Conservation (phyloP, 306 rosid genomes). For the Alnus glutinosa region DNA sequence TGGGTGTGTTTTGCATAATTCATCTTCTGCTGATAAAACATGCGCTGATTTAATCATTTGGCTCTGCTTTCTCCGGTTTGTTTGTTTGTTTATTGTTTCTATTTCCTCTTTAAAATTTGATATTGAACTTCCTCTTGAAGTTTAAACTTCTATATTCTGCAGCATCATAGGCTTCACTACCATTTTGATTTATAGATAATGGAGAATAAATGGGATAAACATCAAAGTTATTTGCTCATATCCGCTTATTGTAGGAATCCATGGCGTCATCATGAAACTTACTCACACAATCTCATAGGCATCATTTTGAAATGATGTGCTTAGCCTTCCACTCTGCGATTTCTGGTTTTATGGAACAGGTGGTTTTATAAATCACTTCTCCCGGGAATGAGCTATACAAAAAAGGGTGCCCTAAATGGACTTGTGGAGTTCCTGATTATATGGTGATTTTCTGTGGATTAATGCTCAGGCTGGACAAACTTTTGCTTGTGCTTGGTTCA, state of each 20-base stretch:
- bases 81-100: background rate
- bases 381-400: background rate
- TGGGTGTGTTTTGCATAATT: background rate
- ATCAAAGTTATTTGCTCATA: background rate
- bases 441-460: background rate
- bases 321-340: background rate
- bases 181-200: background rate
- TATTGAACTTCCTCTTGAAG: background rate
- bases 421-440: background rate
- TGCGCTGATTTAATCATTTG: background rate
- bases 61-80: background rate
- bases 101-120: background rate
- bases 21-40: background rate
- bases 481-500: background rate
- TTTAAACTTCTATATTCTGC: background rate
- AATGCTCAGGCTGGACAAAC: background rate
- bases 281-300: background rate
- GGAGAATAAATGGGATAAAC: background rate
- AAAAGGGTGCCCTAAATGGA: background rate
- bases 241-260: background rate
- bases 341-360: background rate
- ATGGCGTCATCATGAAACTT: background rate
- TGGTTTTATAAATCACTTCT: background rate
- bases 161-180: background rate
- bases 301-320: background rate